A percentile compares a stretch with the other conserved stretches of the same genome.
phyloP scores from a whole-genome alignment of 2,329 filamentous ascomycete species.

The Polychaeton citri region DNA sequence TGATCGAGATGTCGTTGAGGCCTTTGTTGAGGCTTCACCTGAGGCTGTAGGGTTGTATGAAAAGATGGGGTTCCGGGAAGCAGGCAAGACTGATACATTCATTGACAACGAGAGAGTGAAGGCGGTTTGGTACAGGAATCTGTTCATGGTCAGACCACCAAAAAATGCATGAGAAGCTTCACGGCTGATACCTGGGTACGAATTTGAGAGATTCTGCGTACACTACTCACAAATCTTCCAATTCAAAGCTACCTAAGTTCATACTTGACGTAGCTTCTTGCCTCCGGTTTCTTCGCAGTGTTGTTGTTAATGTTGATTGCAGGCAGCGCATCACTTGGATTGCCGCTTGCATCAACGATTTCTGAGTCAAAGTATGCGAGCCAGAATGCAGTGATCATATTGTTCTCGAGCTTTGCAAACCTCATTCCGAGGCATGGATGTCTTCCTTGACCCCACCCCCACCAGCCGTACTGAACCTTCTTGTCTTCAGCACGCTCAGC shows the following conservation, averaged over 20 bases:
- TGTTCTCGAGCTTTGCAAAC: slow-evolving; percentile 42
- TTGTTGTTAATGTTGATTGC: slow-evolving; percentile 23
- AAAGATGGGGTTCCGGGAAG: slow-evolving; percentile 20
- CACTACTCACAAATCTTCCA: not conserved
- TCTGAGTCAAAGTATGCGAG: slow-evolving; percentile 37
- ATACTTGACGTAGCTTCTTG: slow-evolving; percentile 25
- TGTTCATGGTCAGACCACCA: slow-evolving; percentile 11
- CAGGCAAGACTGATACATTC: slow-evolving; percentile 10
- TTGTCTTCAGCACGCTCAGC: slow-evolving; percentile 36
- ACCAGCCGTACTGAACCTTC: slow-evolving; percentile 21
- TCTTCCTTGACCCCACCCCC: slow-evolving; percentile 24
- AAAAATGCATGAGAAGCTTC: too few species aligned
- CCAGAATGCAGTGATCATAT: slow-evolving; percentile 37
- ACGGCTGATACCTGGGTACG: too few species aligned
- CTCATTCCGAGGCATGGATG: slow-evolving; percentile 31
- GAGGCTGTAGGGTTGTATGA: slow-evolving; percentile 18
- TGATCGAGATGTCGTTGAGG: not conserved
- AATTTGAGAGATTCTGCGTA: not conserved
- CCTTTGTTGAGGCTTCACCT: slow-evolving; percentile 1
- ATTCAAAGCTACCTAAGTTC: slow-evolving; percentile 15
- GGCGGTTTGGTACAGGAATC: slow-evolving; percentile 12
- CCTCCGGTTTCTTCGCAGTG: slow-evolving; percentile 28
- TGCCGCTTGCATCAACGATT: slow-evolving; percentile 29
- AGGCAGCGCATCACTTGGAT: slow-evolving; percentile 17
- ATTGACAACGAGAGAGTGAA: slow-evolving; percentile 13